phyloP scores from a whole-genome alignment of 148 eudicot species.

The Rhododendron henanense region DNA sequence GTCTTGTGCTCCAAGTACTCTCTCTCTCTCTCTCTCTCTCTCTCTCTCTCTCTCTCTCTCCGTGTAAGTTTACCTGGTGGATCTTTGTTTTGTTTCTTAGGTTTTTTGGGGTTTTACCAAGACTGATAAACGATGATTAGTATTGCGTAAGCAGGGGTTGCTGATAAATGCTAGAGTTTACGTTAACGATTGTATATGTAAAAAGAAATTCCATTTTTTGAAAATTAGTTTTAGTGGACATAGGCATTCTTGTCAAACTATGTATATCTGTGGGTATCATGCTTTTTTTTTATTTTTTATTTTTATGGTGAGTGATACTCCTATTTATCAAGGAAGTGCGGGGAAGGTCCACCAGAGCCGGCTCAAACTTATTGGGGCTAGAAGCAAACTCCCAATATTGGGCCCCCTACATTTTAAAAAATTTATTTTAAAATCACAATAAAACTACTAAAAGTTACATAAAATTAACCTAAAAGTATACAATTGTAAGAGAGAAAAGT shows the following conservation, averaged over 20 bases:
- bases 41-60: not conserved
- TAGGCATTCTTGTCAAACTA: not conserved
- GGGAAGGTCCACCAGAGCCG: no score
- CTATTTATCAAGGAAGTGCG: not conserved
- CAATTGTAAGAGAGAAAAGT: no score
- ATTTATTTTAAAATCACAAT: no score
- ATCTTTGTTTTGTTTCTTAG: not conserved
- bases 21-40: not conserved
- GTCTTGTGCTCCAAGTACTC: constrained; percentile 73
- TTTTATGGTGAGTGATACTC: not conserved
- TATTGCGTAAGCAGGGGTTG: not conserved
- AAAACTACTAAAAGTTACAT: no score
- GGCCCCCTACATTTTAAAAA: no score
- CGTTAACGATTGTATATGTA: not conserved
- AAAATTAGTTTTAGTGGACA: no score
- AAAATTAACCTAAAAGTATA: no score
- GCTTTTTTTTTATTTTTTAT: no score
- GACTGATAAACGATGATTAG: not conserved
- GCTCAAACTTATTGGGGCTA: no score
- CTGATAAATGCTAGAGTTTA: not conserved
- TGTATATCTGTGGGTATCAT: not conserved
- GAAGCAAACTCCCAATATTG: no score
- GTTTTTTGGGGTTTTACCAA: not conserved
- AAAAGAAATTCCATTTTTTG: no score
- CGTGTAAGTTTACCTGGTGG: not conserved